A percentile compares a stretch with the other conserved stretches of the same genome.
Evolutionary conservation across 176 grass and related monocot genomes (phyloP).

Genomic region (Saccharum spontaneum): DNA sequence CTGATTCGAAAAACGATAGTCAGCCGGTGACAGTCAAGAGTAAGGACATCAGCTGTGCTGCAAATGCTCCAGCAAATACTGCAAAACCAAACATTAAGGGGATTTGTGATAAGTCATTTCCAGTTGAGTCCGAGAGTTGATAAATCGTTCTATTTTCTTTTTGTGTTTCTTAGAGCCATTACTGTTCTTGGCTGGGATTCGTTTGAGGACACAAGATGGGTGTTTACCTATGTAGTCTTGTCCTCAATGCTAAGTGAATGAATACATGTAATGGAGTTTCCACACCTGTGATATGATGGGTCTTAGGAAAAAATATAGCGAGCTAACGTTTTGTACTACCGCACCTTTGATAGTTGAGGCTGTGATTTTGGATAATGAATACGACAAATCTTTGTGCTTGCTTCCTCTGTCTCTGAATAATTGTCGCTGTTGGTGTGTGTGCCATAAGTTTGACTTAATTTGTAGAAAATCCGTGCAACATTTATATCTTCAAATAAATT

Average conservation of each 20-base stretch:
- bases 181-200: background rate
- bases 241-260: background rate
- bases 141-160: background rate
- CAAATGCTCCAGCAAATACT: slow-evolving; percentile 20
- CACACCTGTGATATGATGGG: background rate
- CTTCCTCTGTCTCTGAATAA: no score
- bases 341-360: background rate
- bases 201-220: background rate
- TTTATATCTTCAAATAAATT: no score
- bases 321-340: background rate
- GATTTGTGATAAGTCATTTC: slow-evolving; percentile 2
- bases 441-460: no score
- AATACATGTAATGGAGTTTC: background rate
- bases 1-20: slow-evolving; percentile 6
- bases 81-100: background rate
- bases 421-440: no score
- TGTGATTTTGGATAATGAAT: background rate
- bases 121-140: slow-evolving; percentile 12
- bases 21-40: background rate
- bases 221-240: background rate
- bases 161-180: background rate
- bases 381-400: background rate
- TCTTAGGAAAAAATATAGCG: background rate
- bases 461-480: no score
- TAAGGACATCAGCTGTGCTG: slow-evolving; percentile 25